Conservation (phyloP, 805 yeast genomes). For the Myxozyma kluyveri region DNA sequence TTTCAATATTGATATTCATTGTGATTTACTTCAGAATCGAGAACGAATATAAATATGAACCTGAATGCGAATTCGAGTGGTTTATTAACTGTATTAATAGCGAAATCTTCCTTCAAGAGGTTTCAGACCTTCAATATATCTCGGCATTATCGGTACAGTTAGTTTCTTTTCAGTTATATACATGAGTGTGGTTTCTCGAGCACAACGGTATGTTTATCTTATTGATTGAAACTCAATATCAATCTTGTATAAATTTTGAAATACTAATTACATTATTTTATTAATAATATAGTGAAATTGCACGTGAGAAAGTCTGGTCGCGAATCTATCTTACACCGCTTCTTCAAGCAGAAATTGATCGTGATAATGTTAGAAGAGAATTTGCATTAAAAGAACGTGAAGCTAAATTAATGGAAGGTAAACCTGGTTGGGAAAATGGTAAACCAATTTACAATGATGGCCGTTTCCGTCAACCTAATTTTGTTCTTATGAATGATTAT, state of each 20-base stretch:
- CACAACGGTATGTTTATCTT: constrained; percentile 43
- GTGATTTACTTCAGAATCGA: too few species aligned
- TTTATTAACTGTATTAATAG: constrained; percentile 25
- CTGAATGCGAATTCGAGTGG: not conserved
- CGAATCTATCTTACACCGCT: constrained; percentile 70
- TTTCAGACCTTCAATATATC: constrained; percentile 71
- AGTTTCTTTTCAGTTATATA: constrained; percentile 72
- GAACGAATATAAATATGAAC: not conserved
- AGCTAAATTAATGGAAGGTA: constrained; percentile 61
- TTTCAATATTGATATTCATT: not conserved
- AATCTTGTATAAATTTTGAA: not conserved
- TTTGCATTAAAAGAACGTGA: constrained; percentile 66
- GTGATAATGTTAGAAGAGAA: constrained; percentile 71
- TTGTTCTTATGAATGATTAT: not conserved
- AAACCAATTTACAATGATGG: constrained; percentile 48
- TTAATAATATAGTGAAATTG: constrained; percentile 51
- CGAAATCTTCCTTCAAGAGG: constrained; percentile 83
- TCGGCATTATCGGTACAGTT: constrained; percentile 60
- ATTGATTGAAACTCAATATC: not conserved
- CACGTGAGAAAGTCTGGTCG: constrained; percentile 75
- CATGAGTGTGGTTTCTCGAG: constrained; percentile 64
- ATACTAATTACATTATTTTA: not conserved
- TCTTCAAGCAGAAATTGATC: constrained; percentile 76
- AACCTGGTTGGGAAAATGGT: constrained; percentile 60
- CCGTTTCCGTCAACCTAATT: constrained; percentile 26